Percentiles rank a stretch among this genome's conserved stretches.
phyloP scores from a whole-genome alignment of 2,329 filamentous ascomycete genomes.

The Diaporthe sp. region DNA sequence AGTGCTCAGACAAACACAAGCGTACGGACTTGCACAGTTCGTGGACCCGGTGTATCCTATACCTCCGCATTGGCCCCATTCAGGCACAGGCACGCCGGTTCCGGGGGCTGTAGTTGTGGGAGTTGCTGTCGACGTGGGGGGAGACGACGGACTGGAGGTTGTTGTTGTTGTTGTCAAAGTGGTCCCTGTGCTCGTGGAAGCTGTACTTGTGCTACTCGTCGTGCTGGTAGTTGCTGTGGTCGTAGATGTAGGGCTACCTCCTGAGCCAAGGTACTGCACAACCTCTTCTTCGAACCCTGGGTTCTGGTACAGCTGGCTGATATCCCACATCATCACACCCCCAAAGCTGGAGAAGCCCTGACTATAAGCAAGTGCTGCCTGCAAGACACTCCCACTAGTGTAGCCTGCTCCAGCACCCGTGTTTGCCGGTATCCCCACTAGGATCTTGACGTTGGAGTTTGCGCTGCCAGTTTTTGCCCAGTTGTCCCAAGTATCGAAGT shows the following conservation, averaged over 20 bases:
- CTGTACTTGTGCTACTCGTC: constrained; percentile 21
- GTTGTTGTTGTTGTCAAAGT: constrained; percentile 7
- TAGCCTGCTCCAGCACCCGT: constrained; percentile 70
- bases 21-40: constrained; percentile 50
- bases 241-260: constrained; percentile 17
- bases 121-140: constrained; percentile 12
- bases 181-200: constrained; percentile 30
- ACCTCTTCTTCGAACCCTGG: constrained; percentile 66
- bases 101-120: constrained; percentile 36
- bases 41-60: constrained; percentile 52
- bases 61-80: constrained; percentile 56
- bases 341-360: constrained; percentile 72
- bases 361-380: constrained; percentile 65
- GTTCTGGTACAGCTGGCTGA: constrained; percentile 72
- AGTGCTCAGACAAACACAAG: constrained; percentile 47
- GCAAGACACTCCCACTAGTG: constrained; percentile 60
- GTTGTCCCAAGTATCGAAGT: constrained; percentile 74
- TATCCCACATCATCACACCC: constrained; percentile 80
- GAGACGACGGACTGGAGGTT: background rate
- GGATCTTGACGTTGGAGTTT: constrained; percentile 72
- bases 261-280: constrained; percentile 50
- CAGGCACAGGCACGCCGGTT: constrained; percentile 45
- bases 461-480: constrained; percentile 72
- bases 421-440: constrained; percentile 73
- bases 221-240: constrained; percentile 38